These are phyloP conservation scores for Boletus huronensis DNA, from an alignment of 768 basidiomycete genomes.

Conservation along the genomic window DNA sequence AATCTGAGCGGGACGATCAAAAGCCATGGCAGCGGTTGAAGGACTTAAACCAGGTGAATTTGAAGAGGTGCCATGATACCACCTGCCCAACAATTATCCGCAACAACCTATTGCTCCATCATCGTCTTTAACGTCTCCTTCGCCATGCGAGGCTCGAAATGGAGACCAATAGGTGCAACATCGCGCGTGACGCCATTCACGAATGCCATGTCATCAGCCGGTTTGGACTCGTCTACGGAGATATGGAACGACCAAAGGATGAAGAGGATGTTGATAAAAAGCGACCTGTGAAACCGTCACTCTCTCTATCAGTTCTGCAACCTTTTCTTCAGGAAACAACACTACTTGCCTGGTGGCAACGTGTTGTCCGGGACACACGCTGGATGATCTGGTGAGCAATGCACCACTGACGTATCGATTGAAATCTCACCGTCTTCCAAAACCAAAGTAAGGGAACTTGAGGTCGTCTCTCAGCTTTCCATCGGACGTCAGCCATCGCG, in stretches of 20 bases:
- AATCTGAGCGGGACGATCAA: not conserved
- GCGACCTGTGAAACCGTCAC: conserved; percentile 38
- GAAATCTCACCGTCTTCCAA: conserved; percentile 37
- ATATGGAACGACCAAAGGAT: conserved; percentile 59
- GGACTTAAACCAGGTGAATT: not conserved
- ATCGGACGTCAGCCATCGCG: conserved; percentile 26
- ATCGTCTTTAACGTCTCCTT: conserved; percentile 7
- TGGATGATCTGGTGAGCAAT: conserved; percentile 14
- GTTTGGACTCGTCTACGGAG: conserved; percentile 40
- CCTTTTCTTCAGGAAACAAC: not conserved
- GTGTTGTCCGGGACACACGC: conserved; percentile 60
- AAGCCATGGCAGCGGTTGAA: no score
- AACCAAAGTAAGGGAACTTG: conserved; percentile 49
- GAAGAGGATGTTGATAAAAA: conserved; percentile 59
- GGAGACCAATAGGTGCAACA: conserved; percentile 47
- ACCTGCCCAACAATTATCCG: not conserved
- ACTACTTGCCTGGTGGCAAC: conserved; percentile 39
- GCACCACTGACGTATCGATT: not conserved
- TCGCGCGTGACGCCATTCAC: conserved; percentile 19
- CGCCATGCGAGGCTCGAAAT: conserved; percentile 44
- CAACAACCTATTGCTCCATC: not conserved
- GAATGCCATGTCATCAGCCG: conserved; percentile 57
- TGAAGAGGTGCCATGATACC: not conserved
- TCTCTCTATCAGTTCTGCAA: not conserved
- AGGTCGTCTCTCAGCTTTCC: conserved; percentile 41